These are phyloP conservation scores for Metarhizium sp. DNA, from an alignment of 2,329 filamentous ascomycete genomes.

Conservation along the genomic window DNA sequence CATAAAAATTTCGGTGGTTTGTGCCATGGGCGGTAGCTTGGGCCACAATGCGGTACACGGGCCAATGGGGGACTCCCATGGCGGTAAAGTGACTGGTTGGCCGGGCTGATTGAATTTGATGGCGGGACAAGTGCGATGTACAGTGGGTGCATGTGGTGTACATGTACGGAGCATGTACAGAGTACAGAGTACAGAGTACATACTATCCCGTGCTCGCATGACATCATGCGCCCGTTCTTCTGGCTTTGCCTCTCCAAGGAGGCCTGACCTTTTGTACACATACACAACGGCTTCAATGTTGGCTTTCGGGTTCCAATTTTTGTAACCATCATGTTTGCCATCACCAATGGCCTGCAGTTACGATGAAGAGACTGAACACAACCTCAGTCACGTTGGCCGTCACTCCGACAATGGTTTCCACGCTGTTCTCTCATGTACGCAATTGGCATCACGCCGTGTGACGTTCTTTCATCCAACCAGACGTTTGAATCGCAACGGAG, in stretches of 20 bases:
- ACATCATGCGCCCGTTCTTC: background rate
- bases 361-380: slow-evolving; percentile 58
- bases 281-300: background rate
- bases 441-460: background rate
- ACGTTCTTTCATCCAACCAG: background rate
- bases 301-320: background rate
- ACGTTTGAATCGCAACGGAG: background rate
- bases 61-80: too few relatives aligned
- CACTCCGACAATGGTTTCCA: slow-evolving; percentile 79
- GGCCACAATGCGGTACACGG: too few relatives aligned
- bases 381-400: slow-evolving; percentile 74
- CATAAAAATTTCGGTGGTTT: slow-evolving; percentile 14
- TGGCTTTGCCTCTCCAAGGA: background rate
- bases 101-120: too few relatives aligned
- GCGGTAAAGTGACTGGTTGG: too few relatives aligned
- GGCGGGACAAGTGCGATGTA: too few relatives aligned
- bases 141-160: too few relatives aligned
- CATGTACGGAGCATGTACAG: too few relatives aligned
- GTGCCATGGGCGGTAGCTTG: background rate
- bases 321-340: background rate
- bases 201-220: background rate
- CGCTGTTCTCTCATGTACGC: slow-evolving; percentile 75
- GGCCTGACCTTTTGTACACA: too few relatives aligned
- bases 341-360: background rate
- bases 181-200: too few relatives aligned